These are phyloP conservation scores for Isoetes taiwanensis DNA, from an alignment of 75 land plant species.

Conservation along the genomic window DNA sequence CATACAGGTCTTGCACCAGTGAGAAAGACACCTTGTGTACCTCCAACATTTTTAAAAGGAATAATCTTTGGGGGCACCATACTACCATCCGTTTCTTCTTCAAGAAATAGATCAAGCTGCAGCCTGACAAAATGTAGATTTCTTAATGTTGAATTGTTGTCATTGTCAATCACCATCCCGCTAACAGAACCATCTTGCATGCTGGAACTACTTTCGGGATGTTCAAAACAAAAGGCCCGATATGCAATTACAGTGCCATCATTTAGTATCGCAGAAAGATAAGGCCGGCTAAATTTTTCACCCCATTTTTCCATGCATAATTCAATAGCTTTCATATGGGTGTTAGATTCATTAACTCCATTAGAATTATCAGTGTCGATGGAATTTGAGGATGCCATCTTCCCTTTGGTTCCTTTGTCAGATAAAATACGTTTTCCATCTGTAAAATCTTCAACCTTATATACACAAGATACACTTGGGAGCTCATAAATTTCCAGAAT, in stretches of 20 bases:
- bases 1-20: constrained; percentile 81
- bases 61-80: constrained; percentile 23
- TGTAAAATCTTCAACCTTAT: constrained; percentile 55
- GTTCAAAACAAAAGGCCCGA: constrained; percentile 79
- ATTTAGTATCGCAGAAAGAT: constrained; percentile 58
- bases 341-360: constrained; percentile 9
- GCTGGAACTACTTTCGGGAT: constrained; percentile 41
- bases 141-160: constrained; percentile 45
- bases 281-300: constrained; percentile 66
- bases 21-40: constrained; percentile 72
- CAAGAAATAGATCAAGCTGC: constrained; percentile 36
- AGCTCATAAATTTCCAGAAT: constrained; percentile 78
- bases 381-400: constrained; percentile 17
- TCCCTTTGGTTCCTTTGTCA: constrained; percentile 22
- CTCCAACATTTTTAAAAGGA: constrained; percentile 73
- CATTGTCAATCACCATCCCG: constrained; percentile 13
- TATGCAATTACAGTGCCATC: constrained; percentile 91
- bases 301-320: constrained; percentile 85
- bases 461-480: constrained; percentile 71
- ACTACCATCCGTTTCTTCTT: constrained; percentile 41
- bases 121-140: constrained; percentile 78
- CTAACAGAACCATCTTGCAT: constrained; percentile 18
- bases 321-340: constrained; percentile 50
- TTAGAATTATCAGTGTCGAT: constrained; percentile 17
- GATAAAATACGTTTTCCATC: constrained; percentile 56